Evolutionary conservation across 257 asterid species (phyloP), one percentile per base, ranked within the genome.

Genomic region (Scutellaria baicalensis): DNA sequence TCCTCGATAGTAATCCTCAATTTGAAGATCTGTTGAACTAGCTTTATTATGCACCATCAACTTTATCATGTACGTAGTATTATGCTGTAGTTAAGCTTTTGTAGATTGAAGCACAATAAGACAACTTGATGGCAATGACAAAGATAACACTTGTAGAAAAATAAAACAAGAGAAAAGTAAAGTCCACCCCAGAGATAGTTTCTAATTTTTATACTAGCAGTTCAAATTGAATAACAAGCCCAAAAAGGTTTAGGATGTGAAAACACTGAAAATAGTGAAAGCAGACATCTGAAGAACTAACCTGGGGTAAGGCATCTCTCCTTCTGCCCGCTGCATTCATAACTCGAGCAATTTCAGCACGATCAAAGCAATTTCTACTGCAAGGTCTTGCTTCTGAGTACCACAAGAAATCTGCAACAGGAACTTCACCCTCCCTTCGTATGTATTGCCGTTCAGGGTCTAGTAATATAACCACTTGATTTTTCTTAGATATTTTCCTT

Each of bases 241-340:
- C 33, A 9, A 27, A 64, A 52, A 11, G 31, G 45, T 11, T 51
- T 23, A 50, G 35, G 36, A 60, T 17, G 14, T 17, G 55, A 31
- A 44, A 23, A 70, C 48, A 47, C 21, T 16, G 63, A 57, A 31
- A n/a, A 58, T 23, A 38, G n/a, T 49, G 3, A 60, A 17, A 76
- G 66, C 66, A 56, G 59, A 43, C 14, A 17, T 45, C 18, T 68
- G 39, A 50, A 57, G 62, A 69, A 83, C 82, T 74, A 71, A 91
- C 99, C 99, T 91, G 89, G 36, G 99, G 97, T 56, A 93, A 80
- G 75, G 97, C 97, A 60, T 93, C 99, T 80, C 96, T 90, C 73
- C 59, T 85, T 80, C 91, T 84, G 42, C 99, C 99, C 27, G 99
- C 96, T 20, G 96, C 99, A 86, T 89, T 91, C 99, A 93, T 91